Base-by-base conservation (phyloP, 2,329 filamentous ascomycete genomes). In the Colletotrichum godetiae region DNA sequence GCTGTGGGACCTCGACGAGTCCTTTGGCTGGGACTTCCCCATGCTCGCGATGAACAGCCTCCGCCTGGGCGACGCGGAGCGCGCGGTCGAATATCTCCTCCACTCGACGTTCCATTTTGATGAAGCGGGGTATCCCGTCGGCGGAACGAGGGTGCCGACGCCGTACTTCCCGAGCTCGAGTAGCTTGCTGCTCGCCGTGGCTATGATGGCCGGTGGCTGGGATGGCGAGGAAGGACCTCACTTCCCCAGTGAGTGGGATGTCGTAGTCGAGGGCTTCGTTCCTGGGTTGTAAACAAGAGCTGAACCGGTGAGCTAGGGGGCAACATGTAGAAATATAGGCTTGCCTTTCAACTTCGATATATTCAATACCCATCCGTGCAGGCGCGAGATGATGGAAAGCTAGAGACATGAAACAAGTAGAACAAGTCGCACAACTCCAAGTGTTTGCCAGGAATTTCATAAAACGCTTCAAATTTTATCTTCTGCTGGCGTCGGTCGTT, bases 181-280 rank as follows among this genome's bases (percentile, higher is more conserved):
- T 2, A 84, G 84, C 1, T 80, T 91, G 71, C 75, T 91, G 76
- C 77, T 89, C 37, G 87, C 87, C 0, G 81, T 88, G 70, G 88
- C 86, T 2, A 89, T 90, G 87, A 86, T 90, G 85, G 86, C 87
- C 12, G 88, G 87, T 1, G 89, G 87, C 0, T 90, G 89, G 88
- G 88, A 90, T 76, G 86, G 84, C 2, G 78, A 77, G 59, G 82
- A 83, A n/a, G 86, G 82, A 8, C 73, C 78, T 42, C 82, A 88
- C 62, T 89, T 88, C 74, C 88, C 88, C 0, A 76, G 79, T 22
- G 82, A 77, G 0, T 90, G 88, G 88, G 78, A 84, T 53, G 85
- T 85, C 2, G 82, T 76, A 49, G 84, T 83, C 33, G 88, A 90
- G 68, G 87, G 86, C 1, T 90, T 90, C 35, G 56, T 59, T 15